Evolutionary conservation across 2,329 filamentous ascomycete species (phyloP), one percentile per base, ranked within the genome.

Genomic region (Pseudocercospora eumusae): DNA sequence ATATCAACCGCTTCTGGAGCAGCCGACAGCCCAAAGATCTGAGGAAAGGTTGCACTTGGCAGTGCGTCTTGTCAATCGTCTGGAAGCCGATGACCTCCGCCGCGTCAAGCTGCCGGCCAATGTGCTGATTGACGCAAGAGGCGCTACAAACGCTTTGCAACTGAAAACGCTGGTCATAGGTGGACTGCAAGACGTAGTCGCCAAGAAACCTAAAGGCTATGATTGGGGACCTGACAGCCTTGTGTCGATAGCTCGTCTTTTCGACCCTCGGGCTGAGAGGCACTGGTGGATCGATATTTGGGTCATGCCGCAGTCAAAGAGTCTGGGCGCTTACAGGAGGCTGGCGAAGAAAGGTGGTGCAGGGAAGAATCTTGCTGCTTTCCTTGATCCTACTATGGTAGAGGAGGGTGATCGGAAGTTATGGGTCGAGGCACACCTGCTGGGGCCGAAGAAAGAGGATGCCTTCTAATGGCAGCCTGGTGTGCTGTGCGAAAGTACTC

Each of bases 231-330:
- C 9, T 21, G 20, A 25, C n/a, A 28, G 15, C 47, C 15, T 15
- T 10, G n/a, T n/a, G 4, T 52, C 47, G 13, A n/a, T 52, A 1
- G 25, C 23, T 18, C 47, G 25, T 31, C 18, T 55, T 1, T 55
- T 55, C 31, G 52, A 55, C 4, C 1, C 28, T 23, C 15, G 23
- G 18, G 11, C 28, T 18, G 52, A 40, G 6, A 3, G 25, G 13
- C 18, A 31, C 10, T 55, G 52, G 52, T 36, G 33, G 33, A 27
- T 55, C n/a, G 52, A 55, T 10, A 20, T 55, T 13, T 55, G 52
- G 52, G 52, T 55, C 13, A 36, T 55, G 52, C 52, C 52, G 5
- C 52, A 55, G 23, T 25, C 21, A 18, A 25, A 31, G 21, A 4
- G 25, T 4, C 15, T 28, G 5, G 21, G 25, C 1, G 11, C 15